Evolutionary conservation across 1,284 basidiomycete genomes (phyloP), one percentile per base, ranked within the genome.

Genomic region (Leccinum olivaceoglutinosum): DNA sequence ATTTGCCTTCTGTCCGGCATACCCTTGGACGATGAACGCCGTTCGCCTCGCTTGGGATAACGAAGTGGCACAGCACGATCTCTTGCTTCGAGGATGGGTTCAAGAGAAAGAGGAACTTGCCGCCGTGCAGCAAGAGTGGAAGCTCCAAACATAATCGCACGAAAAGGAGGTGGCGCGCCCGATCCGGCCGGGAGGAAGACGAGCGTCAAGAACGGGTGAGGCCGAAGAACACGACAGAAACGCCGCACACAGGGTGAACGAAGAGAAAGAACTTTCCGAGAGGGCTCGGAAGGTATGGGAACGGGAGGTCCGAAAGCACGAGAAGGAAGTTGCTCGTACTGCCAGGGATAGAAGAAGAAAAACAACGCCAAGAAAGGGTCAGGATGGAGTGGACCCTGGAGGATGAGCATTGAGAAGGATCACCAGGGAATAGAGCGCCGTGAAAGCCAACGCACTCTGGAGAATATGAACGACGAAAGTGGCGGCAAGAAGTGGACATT

Each of bases 161-260:
- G 61, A 70, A 5, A 58, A 16, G 59, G 63, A 67, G 2, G 65
- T 70, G 7, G 68, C 21, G n/a, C 63, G 39, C 16, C 55, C 55
- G 14, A 60, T 61, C 36, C 36, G 36, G 36, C 4, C 53, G 14
- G 7, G 64, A 61, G 10, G 68, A 69, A 56, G 54, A 66, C 9
- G 62, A 64, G 14, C 68, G 63, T n/a, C 70, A 64, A 16, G 65
- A 60, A 58, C 32, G 32, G 46, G 63, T 53, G 16, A 64, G 29
- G 39, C 1, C 2, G 58, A 67, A 36, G 62, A 60, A 7, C 62
- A 69, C 18, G 59, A 61, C 9, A 29, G 36, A 8, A 53, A 16
- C 5, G 29, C 62, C 9, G 63, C 44, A 4, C 61, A 53, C 46
- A 61, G 56, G 51, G 32, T 60, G 9, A 62, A 2, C 2, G 62